phyloP scores from a whole-genome alignment of 1,284 basidiomycete species.

The Trichosporon asahii region DNA sequence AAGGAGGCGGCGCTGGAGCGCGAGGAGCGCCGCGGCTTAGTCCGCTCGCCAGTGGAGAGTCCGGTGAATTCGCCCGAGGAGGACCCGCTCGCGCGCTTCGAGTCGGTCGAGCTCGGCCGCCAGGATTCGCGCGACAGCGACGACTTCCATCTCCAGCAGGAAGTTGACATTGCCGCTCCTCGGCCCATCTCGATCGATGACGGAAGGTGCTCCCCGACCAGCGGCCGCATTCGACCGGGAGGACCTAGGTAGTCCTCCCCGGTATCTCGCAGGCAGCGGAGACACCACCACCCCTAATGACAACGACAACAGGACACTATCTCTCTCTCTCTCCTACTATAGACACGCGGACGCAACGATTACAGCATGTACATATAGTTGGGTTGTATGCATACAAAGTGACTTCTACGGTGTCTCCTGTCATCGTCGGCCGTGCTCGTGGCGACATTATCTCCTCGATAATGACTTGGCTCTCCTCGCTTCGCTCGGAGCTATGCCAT shows the following conservation, averaged over 20 bases:
- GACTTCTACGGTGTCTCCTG: not conserved
- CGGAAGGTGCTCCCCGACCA: not conserved
- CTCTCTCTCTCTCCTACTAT: not conserved
- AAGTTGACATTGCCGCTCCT: not conserved
- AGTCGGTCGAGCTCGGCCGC: not conserved
- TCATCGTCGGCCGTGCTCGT: not conserved
- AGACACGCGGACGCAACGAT: not conserved
- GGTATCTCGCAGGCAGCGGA: too few relatives aligned
- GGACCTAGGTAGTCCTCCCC: not conserved
- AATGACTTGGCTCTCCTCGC: too few relatives aligned
- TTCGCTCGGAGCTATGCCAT: not conserved
- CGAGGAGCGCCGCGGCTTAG: slow-evolving; percentile 37
- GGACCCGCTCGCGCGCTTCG: not conserved
- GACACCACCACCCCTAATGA: not conserved
- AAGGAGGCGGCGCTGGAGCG: slow-evolving; percentile 29
- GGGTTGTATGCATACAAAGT: slow-evolving; percentile 7
- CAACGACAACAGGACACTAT: not conserved
- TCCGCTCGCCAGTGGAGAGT: slow-evolving; percentile 16
- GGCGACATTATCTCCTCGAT: too few relatives aligned
- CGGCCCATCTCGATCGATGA: not conserved
- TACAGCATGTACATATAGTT: slow-evolving; percentile 9
- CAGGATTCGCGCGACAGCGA: not conserved
- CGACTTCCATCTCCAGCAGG: not conserved
- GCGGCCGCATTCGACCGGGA: not conserved
- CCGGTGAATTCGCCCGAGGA: slow-evolving; percentile 12